Evolutionary conservation across 768 basidiomycete genomes (phyloP).

Genomic region (Suillus subluteus): DNA sequence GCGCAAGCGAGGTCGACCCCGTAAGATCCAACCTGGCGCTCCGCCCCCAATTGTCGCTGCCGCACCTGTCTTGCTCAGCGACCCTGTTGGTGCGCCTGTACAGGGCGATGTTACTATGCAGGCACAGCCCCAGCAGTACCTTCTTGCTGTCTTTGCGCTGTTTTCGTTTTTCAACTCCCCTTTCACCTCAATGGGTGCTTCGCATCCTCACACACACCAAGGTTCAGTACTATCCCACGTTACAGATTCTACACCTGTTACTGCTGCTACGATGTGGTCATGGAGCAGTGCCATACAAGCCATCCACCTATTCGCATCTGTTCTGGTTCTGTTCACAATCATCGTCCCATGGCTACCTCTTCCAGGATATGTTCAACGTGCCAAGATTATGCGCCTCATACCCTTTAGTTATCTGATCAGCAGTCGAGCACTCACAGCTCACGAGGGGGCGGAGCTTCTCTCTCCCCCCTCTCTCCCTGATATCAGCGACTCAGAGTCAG

Average conservation of each 20-base stretch:
- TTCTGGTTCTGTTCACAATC: constrained; percentile 62
- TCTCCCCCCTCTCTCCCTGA: constrained; percentile 34
- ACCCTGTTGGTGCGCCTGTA: constrained; percentile 20
- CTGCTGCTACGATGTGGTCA: constrained; percentile 37
- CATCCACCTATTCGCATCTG: constrained; percentile 68
- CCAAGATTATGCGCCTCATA: constrained; percentile 29
- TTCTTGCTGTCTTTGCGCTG: constrained; percentile 80
- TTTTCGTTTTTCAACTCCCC: constrained; percentile 88
- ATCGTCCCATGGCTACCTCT: constrained; percentile 50
- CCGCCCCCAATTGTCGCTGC: constrained; percentile 35
- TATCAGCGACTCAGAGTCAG: constrained; percentile 30
- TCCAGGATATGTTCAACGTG: constrained; percentile 23
- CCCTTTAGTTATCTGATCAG: constrained; percentile 26
- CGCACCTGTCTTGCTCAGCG: constrained; percentile 21
- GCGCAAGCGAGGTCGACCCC: constrained; percentile 82
- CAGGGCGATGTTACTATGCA: constrained; percentile 21
- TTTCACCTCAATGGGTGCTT: constrained; percentile 45
- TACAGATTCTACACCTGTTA: constrained; percentile 23
- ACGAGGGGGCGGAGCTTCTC: constrained; percentile 22
- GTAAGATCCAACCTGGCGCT: constrained; percentile 65
- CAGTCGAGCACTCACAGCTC: constrained; percentile 9
- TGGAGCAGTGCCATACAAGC: constrained; percentile 60
- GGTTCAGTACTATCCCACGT: constrained; percentile 58
- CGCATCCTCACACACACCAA: constrained; percentile 52
- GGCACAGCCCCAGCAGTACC: constrained; percentile 56